phyloP scores from a whole-genome alignment of 1,284 basidiomycete genomes.

The Calocybe gambosa region DNA sequence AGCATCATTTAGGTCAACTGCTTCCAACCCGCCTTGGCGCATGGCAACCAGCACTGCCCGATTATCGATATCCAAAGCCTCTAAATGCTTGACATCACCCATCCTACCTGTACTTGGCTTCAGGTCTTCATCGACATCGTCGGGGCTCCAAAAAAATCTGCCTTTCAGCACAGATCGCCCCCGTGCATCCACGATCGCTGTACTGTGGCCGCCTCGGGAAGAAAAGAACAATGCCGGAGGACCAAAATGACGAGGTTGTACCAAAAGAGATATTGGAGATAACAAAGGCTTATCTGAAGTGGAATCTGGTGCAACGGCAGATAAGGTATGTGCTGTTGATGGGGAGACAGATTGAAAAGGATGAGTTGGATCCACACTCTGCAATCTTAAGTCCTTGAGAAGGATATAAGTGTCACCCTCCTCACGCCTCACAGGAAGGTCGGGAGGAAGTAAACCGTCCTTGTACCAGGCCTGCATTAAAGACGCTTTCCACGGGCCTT shows the following conservation, averaged over 20 bases:
- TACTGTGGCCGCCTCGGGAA: conserved; percentile 78
- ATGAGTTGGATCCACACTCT: conserved; percentile 69
- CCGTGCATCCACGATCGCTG: conserved; percentile 76
- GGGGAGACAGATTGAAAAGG: conserved; percentile 57
- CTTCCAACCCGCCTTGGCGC: conserved; percentile 77
- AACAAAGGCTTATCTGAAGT: conserved; percentile 56
- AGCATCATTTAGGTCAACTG: conserved; percentile 70
- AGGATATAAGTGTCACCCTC: conserved; percentile 62
- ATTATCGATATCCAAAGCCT: conserved; percentile 69
- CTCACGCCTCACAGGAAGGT: conserved; percentile 71
- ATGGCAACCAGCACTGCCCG: conserved; percentile 73
- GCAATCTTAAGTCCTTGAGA: conserved; percentile 66
- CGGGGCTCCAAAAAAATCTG: conserved; percentile 68
- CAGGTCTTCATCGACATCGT: conserved; percentile 49
- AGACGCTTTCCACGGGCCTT: conserved; percentile 79
- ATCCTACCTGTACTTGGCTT: conserved; percentile 41
- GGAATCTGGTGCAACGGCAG: conserved; percentile 16
- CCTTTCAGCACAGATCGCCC: conserved; percentile 77
- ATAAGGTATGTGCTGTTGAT: conserved; percentile 24
- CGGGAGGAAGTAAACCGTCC: conserved; percentile 71
- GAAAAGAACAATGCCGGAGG: conserved; percentile 85
- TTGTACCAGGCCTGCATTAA: conserved; percentile 84
- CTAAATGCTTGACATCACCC: conserved; percentile 74
- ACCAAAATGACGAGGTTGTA: conserved; percentile 76
- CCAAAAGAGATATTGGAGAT: conserved; percentile 70